Evolutionary conservation across 768 basidiomycete species (phyloP).

Genomic region (Tricholoma furcatifolium): DNA sequence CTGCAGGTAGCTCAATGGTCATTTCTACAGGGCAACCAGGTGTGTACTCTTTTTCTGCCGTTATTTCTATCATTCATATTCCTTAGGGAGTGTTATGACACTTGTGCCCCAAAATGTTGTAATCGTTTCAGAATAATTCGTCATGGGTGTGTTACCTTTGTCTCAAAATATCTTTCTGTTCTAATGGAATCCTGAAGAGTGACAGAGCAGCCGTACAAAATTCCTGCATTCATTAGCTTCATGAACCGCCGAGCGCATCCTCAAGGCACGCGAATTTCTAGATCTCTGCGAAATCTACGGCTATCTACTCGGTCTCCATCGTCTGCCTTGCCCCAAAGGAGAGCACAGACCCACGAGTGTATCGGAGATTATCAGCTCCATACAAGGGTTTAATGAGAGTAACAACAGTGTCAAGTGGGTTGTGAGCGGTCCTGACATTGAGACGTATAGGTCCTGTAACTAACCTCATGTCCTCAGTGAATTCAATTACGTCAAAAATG

Average conservation of each 20-base stretch:
- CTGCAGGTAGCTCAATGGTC: slow-evolving; percentile 61
- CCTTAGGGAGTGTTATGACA: slow-evolving; percentile 40
- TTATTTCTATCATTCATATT: neutral
- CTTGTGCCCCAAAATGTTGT: slow-evolving; percentile 60
- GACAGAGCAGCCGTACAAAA: slow-evolving; percentile 93
- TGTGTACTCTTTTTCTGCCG: slow-evolving; percentile 27
- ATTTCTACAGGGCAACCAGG: slow-evolving; percentile 52
- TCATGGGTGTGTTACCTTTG: slow-evolving; percentile 49
- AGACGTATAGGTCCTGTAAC: too few relatives aligned
- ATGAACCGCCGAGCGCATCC: slow-evolving; percentile 48
- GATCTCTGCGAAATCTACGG: too few relatives aligned
- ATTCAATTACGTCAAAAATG: slow-evolving; percentile 83
- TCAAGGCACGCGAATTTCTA: too few relatives aligned
- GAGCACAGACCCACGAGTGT: slow-evolving; percentile 60
- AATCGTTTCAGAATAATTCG: slow-evolving; percentile 71
- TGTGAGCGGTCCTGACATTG: too few relatives aligned
- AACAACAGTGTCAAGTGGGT: slow-evolving; percentile 57
- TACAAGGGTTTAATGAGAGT: slow-evolving; percentile 70
- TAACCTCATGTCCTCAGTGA: slow-evolving; percentile 55
- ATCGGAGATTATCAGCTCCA: slow-evolving; percentile 65
- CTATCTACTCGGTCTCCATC: too few relatives aligned
- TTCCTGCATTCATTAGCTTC: slow-evolving; percentile 75
- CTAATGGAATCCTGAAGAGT: slow-evolving; percentile 44
- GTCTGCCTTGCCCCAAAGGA: too few relatives aligned
- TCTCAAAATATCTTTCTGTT: neutral